Conservation (phyloP, 2,329 filamentous ascomycete genomes). For the Pyrenophora graminea region DNA sequence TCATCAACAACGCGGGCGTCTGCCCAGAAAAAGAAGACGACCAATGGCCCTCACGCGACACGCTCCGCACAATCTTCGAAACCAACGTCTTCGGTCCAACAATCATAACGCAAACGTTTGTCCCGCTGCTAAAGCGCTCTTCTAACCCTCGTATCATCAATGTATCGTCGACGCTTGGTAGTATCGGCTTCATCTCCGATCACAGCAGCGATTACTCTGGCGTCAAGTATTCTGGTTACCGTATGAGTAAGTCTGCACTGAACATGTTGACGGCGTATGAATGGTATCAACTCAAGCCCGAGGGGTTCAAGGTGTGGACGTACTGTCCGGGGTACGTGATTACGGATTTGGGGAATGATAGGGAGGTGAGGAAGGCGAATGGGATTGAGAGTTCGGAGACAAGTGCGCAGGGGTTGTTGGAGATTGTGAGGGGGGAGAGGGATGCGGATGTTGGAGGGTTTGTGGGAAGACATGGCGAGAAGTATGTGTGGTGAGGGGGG, state of each 20-base stretch:
- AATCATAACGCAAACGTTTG: slow-evolving; percentile 38
- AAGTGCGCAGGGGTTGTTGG: slow-evolving; percentile 37
- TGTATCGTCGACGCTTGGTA: slow-evolving; percentile 42
- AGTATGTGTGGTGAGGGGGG: slow-evolving; percentile 22
- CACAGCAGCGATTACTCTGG: slow-evolving; percentile 3
- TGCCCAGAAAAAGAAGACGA: slow-evolving; percentile 24
- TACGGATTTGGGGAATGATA: slow-evolving; percentile 30
- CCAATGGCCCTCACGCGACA: slow-evolving; percentile 19
- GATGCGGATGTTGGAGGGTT: slow-evolving; percentile 36
- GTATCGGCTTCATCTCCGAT: slow-evolving; percentile 29
- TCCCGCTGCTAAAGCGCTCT: slow-evolving; percentile 43
- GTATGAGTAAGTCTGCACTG: slow-evolving; percentile 44
- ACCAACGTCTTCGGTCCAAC: slow-evolving; percentile 46
- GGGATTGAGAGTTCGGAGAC: slow-evolving; percentile 35
- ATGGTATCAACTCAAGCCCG: slow-evolving; percentile 46
- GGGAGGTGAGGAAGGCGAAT: slow-evolving; percentile 21
- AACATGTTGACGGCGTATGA: slow-evolving; percentile 43
- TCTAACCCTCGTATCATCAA: slow-evolving; percentile 41
- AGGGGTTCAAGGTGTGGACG: slow-evolving; percentile 34
- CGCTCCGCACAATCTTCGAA: slow-evolving; percentile 35
- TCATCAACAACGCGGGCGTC: slow-evolving; percentile 83
- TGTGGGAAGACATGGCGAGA: slow-evolving; percentile 26
- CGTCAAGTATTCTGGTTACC: slow-evolving; percentile 27
- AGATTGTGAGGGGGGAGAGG: slow-evolving; percentile 38
- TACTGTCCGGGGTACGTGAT: slow-evolving; percentile 41